Base-by-base conservation (phyloP, 2,329 filamentous ascomycete species). In the Colletotrichum falcatum region DNA sequence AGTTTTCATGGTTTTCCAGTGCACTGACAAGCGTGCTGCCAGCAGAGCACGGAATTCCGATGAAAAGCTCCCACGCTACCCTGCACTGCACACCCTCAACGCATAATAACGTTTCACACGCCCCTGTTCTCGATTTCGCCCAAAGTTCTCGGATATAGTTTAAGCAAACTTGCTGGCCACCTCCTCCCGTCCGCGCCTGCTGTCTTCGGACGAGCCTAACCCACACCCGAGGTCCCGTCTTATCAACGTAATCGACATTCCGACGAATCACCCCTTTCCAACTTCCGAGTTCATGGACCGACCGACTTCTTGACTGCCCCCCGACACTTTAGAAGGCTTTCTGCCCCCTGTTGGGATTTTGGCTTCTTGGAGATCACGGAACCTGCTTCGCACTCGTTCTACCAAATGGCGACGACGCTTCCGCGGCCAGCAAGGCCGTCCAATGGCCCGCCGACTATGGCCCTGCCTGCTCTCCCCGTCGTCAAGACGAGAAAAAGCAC, bases 391-490 rank as follows among this genome's bases (percentile, higher is more conserved):
- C 61, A 54, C 68, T 61, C 54, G 46, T 44, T 73, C 42, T 61
- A 78, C 80, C 79, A 72, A 70, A 89, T 89, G 86, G 80, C 88
- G 66, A 55, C 51, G 20, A 55, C 51, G 51, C 84, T 93, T 61
- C 91, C 92, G 64, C 87, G 90, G 79, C 87, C 90, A 33, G 87
- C 91, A 23, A 88, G 91, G 79, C 87, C 90, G 33, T 90, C 91
- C 11, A 85, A 90, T 75, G 91, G 90, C 69, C 92, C 94, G 59
- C 92, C 94, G 20, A 90, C 89, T 37, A 87, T 90, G 73, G 89
- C 91, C 35, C 84, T 96, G 30, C 93, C 94, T 53, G 90, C 92
- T 53, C 83, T 97, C 58, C 93, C 94, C 35, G 84, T 92, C 23
- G 81, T 86, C 55, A 96, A 94, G 81, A 90, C 91, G 48, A 88